Evolutionary conservation across 1,139 yeast genomes (phyloP).

Genomic region (Yamadazyma atmosphaerica): DNA sequence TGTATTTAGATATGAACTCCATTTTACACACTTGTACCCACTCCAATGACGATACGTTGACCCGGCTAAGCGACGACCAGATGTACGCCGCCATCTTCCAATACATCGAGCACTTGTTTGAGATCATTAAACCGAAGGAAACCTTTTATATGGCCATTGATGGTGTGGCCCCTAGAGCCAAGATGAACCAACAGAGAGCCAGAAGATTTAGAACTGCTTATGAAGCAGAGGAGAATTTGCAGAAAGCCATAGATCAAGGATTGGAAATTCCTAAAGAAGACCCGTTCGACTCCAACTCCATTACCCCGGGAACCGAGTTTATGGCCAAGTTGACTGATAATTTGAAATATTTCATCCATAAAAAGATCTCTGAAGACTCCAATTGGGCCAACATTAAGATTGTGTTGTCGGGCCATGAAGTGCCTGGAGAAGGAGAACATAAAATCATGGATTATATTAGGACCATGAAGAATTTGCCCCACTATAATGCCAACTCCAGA

Average conservation of each 20-base stretch:
- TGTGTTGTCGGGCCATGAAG: slow-evolving; percentile 91
- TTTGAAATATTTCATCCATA: slow-evolving; percentile 85
- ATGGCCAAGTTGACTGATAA: slow-evolving; percentile 88
- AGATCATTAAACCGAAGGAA: slow-evolving; percentile 81
- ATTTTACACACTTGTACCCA: slow-evolving; percentile 93
- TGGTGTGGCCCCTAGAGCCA: slow-evolving; percentile 99
- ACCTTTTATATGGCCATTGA: slow-evolving; percentile 97
- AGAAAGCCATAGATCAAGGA: slow-evolving; percentile 64
- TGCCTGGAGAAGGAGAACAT: slow-evolving; percentile 99
- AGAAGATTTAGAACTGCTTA: slow-evolving; percentile 94
- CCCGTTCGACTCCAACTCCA: slow-evolving; percentile 93
- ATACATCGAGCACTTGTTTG: slow-evolving; percentile 91
- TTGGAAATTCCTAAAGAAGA: slow-evolving; percentile 66
- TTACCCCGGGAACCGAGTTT: slow-evolving; percentile 98
- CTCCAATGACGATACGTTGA: slow-evolving; percentile 61
- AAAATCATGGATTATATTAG: slow-evolving; percentile 94
- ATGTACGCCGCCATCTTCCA: slow-evolving; percentile 92
- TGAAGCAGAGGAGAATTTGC: slow-evolving; percentile 80
- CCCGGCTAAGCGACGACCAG: slow-evolving; percentile 80
- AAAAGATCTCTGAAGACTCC: slow-evolving; percentile 81
- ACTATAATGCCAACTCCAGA: slow-evolving; percentile 82
- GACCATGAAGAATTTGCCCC: slow-evolving; percentile 79
- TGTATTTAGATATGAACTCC: slow-evolving; percentile 96
- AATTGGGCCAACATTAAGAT: slow-evolving; percentile 88
- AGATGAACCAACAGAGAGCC: slow-evolving; percentile 98